Evolutionary conservation across 345 rosid genomes (phyloP).

Genomic region (Chamaenerion angustifolium): DNA sequence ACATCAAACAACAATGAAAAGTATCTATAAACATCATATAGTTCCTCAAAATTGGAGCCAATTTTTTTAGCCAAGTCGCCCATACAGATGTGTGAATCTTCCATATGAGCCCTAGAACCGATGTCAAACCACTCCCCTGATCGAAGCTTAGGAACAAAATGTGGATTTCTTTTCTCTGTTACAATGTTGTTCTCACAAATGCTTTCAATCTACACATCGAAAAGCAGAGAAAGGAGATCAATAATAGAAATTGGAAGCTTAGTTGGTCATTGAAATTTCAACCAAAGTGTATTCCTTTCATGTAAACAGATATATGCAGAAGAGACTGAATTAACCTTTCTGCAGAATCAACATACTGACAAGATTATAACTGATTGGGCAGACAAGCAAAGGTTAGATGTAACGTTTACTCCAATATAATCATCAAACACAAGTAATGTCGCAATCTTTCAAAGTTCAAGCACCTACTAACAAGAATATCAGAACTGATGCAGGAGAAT

Average conservation of each 20-base stretch:
- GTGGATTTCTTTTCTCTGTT: constrained; percentile 20
- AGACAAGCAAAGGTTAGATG: too few species aligned
- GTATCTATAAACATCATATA: too few species aligned
- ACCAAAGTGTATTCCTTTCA: not conserved
- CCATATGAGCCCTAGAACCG: constrained; percentile 50
- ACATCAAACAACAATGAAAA: too few species aligned
- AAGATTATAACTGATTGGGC: too few species aligned
- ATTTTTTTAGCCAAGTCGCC: constrained; percentile 43
- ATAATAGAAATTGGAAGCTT: not conserved
- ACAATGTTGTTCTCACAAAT: constrained; percentile 36
- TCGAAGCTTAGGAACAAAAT: constrained; percentile 41
- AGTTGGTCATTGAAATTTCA: not conserved
- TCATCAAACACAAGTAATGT: not conserved
- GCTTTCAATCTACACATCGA: constrained; percentile 51
- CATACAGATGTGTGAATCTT: constrained; percentile 73
- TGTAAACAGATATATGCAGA: too few species aligned
- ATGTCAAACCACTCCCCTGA: constrained; percentile 81
- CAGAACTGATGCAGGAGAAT: too few species aligned
- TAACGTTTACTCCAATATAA: too few species aligned
- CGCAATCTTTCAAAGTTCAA: too few species aligned
- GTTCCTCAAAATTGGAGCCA: constrained; percentile 21
- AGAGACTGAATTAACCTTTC: too few species aligned
- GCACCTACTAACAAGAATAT: too few species aligned
- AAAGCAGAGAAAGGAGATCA: constrained; percentile 2
- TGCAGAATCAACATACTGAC: too few species aligned